phyloP scores from a whole-genome alignment of 331 rosid genomes.

The Malus hybrid region DNA sequence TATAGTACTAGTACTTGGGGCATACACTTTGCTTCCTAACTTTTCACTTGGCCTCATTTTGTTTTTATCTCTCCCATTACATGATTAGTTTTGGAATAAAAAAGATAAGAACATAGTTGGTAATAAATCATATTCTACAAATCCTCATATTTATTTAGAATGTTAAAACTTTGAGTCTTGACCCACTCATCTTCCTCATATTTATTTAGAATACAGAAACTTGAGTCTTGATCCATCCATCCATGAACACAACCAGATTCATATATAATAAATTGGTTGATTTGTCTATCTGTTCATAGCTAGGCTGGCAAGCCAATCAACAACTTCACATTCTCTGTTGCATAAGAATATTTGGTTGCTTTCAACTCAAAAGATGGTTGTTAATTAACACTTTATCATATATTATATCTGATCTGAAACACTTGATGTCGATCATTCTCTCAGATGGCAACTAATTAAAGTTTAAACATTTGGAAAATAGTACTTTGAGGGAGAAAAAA shows the following conservation, averaged over 20 bases:
- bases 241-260: not conserved
- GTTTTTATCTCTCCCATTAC: not conserved
- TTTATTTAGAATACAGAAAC: not conserved
- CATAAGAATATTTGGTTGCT: slow-evolving; percentile 1
- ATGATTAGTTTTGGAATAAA: too few relatives aligned
- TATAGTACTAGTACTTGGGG: too few relatives aligned
- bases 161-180: not conserved
- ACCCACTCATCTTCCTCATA: not conserved
- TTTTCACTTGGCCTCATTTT: too few relatives aligned
- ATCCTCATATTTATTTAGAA: not conserved
- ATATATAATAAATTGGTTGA: not conserved
- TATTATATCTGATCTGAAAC: not conserved
- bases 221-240: not conserved
- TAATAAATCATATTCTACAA: too few relatives aligned
- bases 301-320: not conserved
- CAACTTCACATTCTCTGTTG: not conserved
- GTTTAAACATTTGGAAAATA: not conserved
- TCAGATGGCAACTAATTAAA: not conserved
- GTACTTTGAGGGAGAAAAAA: not conserved
- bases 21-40: too few relatives aligned
- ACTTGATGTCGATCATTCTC: not conserved
- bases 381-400: not conserved
- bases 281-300: slow-evolving; percentile 2
- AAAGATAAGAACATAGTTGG: not conserved
- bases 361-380: not conserved